Evolutionary conservation across 805 yeast genomes (phyloP), one percentile per base, ranked within the genome.

Genomic region (Candida chilensis): DNA sequence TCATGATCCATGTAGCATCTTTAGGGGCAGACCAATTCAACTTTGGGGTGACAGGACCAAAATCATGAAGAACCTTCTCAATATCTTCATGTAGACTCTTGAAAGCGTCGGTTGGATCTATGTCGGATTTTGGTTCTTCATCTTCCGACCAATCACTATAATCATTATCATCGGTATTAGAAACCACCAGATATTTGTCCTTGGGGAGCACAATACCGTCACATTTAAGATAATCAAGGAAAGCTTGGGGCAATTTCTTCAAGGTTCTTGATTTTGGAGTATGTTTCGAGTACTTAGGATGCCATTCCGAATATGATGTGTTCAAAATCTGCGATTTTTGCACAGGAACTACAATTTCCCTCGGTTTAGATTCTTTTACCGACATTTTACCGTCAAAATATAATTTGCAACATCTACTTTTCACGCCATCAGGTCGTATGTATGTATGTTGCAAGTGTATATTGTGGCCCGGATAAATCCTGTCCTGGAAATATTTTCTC

Each of bases 11-110:
- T 0, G 78, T 71, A 2, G 97, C 84, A 55, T 92, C 99, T 47
- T 78, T 79, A 1, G 99, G 98, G 2, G 96, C 82, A 1, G 96
- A 86, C 98, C 98, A 92, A 60, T 92, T 92, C 41, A 90, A 59
- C 47, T 92, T 92, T 1, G 97, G 97, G 1, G 85, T 67, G 2
- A 87, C 85, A 1, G 73, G 57, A 0, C 81, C 80, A 28, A 68
- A 57, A 26, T 64, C 59, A 3, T 39, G 36, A 10, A 92, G 69
- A 0, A 63, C 46, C 0, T 41, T 35, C 20, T 57, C 56, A 12
- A 90, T 61, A 26, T 60, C 42, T 0, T 57, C 41, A 45, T 88
- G 94, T 14, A 87, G 57, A 1, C 71, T 78, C 7, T 61, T 60
- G 41, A 87, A 86, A 16, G 57, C 55, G 3, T 36, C 40, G 1